Evolutionary conservation across 148 eudicot species (phyloP), one percentile per base, ranked within the genome.

Genomic region (Euryodendron excelsum): DNA sequence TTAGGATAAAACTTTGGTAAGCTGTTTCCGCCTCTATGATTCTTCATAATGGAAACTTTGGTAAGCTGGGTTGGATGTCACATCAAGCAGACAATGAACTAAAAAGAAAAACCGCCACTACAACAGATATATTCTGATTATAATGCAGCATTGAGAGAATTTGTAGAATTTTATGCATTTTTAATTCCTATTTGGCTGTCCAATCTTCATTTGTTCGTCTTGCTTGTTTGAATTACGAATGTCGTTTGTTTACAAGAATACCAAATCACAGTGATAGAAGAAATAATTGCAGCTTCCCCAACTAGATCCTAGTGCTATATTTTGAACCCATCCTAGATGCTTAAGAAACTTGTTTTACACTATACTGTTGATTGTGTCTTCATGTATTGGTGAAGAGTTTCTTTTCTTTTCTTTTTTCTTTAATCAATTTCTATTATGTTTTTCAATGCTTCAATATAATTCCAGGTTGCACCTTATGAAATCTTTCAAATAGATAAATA

Each of bases 391-490:
- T 64, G 23, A 33, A 36, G 34, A 27, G 56, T 34, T 27, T n/a
- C n/a, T n/a, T n/a, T n/a, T n/a, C n/a, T n/a, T n/a, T n/a, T n/a
- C n/a, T 65, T 36, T 20, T 37, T 44, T 64, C 41, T 18, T 50
- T 18, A 36, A 34, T 20, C 25, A 64, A 9, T n/a, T 15, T 69
- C n/a, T 31, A 17, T 30, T 25, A 11, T 52, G n/a, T 53, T 18
- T 28, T 28, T 73, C 39, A 70, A 21, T 66, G 48, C 45, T 69
- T 70, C 0, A 20, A 36, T 15, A 18, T 60, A 59, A 7, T 76
- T 63, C 39, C 80, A 96, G 99, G 91, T 92, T 85, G 89, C 87
- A 47, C 99, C 98, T 72, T 62, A 72, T 66, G 86, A 88, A 82
- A 85, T 96, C 75, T 82, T 86, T 69, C 88, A 85, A 47, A 82